These are phyloP conservation scores for Torulaspora delbrueckii DNA, from an alignment of 805 yeast species.

Conservation along the genomic window DNA sequence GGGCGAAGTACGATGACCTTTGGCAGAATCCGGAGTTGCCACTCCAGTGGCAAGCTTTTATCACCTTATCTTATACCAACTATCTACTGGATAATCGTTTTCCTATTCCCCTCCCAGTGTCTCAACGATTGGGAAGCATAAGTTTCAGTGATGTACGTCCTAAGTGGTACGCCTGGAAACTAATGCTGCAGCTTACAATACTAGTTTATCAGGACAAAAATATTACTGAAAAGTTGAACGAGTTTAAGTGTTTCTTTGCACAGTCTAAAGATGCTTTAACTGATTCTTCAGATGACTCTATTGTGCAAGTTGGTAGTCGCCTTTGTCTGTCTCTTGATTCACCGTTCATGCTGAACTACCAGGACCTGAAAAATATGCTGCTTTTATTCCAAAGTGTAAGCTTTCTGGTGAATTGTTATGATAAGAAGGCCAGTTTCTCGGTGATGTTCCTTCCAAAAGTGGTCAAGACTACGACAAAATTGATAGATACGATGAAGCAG, in stretches of 20 bases:
- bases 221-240: constrained; percentile 24
- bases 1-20: constrained; percentile 10
- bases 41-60: constrained; percentile 17
- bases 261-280: constrained; percentile 14
- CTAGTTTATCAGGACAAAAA: constrained; percentile 27
- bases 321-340: constrained; percentile 15
- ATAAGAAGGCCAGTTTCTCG: constrained; percentile 30
- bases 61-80: constrained; percentile 15
- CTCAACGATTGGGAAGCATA: constrained; percentile 1
- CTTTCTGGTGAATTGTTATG: constrained; percentile 32
- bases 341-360: constrained; percentile 22
- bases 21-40: not conserved
- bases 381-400: constrained; percentile 33
- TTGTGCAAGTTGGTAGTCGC: constrained; percentile 12
- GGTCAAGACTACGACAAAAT: constrained; percentile 16
- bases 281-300: constrained; percentile 3
- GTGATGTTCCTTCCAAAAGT: constrained; percentile 31
- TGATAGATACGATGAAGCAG: constrained; percentile 8
- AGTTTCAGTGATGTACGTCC: constrained; percentile 10
- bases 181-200: constrained; percentile 21
- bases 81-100: constrained; percentile 19
- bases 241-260: constrained; percentile 26
- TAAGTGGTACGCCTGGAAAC: constrained; percentile 25
- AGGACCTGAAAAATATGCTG: constrained; percentile 27
- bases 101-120: constrained; percentile 10